Conservation (phyloP, 352 stramenopile species). For the Pythium monospermum region DNA sequence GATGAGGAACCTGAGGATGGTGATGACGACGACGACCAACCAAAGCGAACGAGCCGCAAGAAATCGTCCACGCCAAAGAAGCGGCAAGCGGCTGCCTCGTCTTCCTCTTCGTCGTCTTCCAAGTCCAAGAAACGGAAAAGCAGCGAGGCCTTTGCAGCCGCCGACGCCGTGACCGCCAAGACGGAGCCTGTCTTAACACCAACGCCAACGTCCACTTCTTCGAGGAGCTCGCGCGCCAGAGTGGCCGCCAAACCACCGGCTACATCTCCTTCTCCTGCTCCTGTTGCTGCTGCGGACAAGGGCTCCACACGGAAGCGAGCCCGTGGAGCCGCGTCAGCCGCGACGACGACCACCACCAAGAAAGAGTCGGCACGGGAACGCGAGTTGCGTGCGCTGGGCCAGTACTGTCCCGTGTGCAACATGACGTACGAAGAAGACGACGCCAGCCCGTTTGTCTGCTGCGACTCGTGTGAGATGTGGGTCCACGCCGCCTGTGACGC, state of each 20-base stretch:
- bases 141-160: constrained; percentile 1
- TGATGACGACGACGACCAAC: too few species aligned
- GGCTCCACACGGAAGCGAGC: constrained; percentile 37
- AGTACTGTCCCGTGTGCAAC: constrained; percentile 87
- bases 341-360: constrained; percentile 39
- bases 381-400: constrained; percentile 66
- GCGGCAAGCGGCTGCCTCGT: too few species aligned
- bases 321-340: too few species aligned
- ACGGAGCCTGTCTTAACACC: constrained; percentile 1
- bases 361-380: constrained; percentile 68
- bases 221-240: constrained; percentile 1
- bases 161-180: too few species aligned
- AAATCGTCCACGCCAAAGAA: not conserved
- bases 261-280: constrained; percentile 2
- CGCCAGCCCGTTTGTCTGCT: constrained; percentile 81
- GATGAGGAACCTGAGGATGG: too few species aligned
- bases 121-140: constrained; percentile 28
- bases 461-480: constrained; percentile 87
- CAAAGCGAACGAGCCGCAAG: not conserved
- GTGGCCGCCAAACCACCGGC: constrained; percentile 16
- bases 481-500: constrained; percentile 73
- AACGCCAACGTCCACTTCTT: constrained; percentile 2
- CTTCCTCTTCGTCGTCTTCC: not conserved
- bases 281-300: constrained; percentile 12
- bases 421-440: constrained; percentile 84